phyloP scores from a whole-genome alignment of 1,139 yeast genomes.

The Arxiozyma telluris region DNA sequence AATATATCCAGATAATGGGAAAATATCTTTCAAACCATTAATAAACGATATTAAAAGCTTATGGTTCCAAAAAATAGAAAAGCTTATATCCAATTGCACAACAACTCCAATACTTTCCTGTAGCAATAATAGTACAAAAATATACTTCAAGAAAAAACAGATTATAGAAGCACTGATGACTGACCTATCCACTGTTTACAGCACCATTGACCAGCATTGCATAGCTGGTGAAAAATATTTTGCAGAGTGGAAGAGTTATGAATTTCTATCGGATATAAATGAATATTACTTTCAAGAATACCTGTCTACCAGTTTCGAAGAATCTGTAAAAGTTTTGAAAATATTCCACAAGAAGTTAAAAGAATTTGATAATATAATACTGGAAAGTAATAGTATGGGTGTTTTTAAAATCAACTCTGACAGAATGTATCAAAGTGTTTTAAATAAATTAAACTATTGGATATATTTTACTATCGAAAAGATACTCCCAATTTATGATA shows the following conservation, averaged over 20 bases:
- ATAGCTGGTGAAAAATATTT: constrained; percentile 1
- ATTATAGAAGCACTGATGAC: background rate
- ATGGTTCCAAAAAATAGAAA: background rate
- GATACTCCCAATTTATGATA: constrained; percentile 8
- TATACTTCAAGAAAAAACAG: background rate
- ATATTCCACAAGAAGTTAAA: background rate
- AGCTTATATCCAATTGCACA: background rate
- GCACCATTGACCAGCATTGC: background rate
- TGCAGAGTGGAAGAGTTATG: constrained; percentile 4
- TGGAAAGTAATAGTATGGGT: background rate
- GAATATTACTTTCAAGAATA: constrained; percentile 4
- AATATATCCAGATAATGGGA: background rate
- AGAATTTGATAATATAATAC: background rate
- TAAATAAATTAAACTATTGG: constrained; percentile 14
- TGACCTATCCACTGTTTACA: background rate
- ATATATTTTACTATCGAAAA: constrained; percentile 7
- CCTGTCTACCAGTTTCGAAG: background rate
- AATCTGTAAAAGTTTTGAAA: background rate
- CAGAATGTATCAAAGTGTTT: background rate
- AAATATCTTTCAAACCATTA: background rate
- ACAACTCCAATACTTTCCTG: background rate
- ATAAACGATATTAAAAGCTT: background rate
- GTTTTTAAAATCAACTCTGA: background rate
- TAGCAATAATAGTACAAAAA: background rate
- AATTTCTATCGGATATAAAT: constrained; percentile 5